Evolutionary conservation across 345 rosid species (phyloP).

Genomic region (Abelmoschus esculentus): DNA sequence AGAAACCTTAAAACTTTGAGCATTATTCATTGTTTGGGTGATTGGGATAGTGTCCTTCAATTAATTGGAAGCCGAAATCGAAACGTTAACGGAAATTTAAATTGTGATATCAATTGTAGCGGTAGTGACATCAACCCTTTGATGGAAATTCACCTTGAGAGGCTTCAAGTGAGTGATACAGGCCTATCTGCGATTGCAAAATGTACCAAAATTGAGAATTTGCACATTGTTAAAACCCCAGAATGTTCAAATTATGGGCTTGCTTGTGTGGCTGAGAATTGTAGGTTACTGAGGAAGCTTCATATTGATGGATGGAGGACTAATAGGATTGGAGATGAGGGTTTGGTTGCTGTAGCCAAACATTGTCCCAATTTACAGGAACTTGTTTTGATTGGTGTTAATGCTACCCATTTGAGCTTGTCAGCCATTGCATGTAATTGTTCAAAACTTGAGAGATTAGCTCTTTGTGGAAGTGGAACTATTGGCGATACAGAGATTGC

Average conservation of each 20-base stretch:
- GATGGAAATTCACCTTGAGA: constrained; percentile 68
- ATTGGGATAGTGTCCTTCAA: too few relatives aligned
- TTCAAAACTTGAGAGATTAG: constrained; percentile 56
- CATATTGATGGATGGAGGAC: too few relatives aligned
- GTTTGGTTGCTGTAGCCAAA: constrained; percentile 39
- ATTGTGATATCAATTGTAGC: not conserved
- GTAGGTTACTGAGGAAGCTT: constrained; percentile 70
- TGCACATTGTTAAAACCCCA: constrained; percentile 61
- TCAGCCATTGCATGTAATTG: constrained; percentile 44
- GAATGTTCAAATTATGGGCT: constrained; percentile 76
- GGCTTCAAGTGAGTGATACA: constrained; percentile 63
- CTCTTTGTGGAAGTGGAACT: constrained; percentile 61
- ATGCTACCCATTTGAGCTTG: constrained; percentile 54
- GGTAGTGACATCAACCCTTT: constrained; percentile 6
- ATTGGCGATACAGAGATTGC: constrained; percentile 62
- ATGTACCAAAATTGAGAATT: constrained; percentile 54
- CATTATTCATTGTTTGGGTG: too few relatives aligned
- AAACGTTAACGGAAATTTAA: not conserved
- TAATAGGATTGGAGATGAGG: too few relatives aligned
- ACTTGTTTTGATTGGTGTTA: constrained; percentile 69
- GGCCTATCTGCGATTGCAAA: constrained; percentile 52
- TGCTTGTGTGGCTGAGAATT: constrained; percentile 48
- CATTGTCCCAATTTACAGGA: constrained; percentile 63
- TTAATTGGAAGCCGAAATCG: not conserved
- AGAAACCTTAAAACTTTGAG: too few relatives aligned